Base-by-base conservation (phyloP, 2,329 filamentous ascomycete genomes). In the Pestalotiopsis sp. region DNA sequence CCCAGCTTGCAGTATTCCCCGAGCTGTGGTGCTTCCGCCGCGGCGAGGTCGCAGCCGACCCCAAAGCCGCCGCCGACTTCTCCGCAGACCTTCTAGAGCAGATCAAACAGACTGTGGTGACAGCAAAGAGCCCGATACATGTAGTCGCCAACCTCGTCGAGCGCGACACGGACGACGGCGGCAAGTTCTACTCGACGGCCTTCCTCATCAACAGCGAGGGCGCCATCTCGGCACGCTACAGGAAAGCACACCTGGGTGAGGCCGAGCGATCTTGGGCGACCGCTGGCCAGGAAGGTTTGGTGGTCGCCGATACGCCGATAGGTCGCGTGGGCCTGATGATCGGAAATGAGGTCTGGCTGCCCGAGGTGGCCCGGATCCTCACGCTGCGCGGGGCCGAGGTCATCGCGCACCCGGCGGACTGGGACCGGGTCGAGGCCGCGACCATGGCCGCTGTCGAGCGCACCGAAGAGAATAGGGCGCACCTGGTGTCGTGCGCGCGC, bases 291-390 rank as follows among this genome's bases (percentile, higher is more conserved):
- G 39, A 63, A 7, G 57, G 36, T 39, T 9, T 64, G n/a, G 62
- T 64, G 23, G 62, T 64, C 12, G 11, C 20, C 3, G 39, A 64
- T 13, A 64, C 62, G 39, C 38, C 62, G 6, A 64, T 64, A 9
- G 62, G 62, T 4, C 62, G 39, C n/a, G 49, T 64, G 20, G 62
- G 36, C 17, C 62, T 64, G 12, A 64, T 64, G 62, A 64, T 64
- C 49, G 62, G 39, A 2, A 64, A 64, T 17, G 62, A 52, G 39
- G 45, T 64, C 27, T 64, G 39, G 62, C 17, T 64, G 20, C 62
- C 62, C 20, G 62, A 64, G 39, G 27, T 52, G 62, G 27, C 14
- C 31, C 62, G 62, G 11, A 64, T 64, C 20, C 38, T 64, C 2
- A 64, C 62, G 23, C 39, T 64, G 36, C 39, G 62, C 20, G 62